phyloP scores from a whole-genome alignment of 2,329 filamentous ascomycete genomes.

The Bisporella sp. region DNA sequence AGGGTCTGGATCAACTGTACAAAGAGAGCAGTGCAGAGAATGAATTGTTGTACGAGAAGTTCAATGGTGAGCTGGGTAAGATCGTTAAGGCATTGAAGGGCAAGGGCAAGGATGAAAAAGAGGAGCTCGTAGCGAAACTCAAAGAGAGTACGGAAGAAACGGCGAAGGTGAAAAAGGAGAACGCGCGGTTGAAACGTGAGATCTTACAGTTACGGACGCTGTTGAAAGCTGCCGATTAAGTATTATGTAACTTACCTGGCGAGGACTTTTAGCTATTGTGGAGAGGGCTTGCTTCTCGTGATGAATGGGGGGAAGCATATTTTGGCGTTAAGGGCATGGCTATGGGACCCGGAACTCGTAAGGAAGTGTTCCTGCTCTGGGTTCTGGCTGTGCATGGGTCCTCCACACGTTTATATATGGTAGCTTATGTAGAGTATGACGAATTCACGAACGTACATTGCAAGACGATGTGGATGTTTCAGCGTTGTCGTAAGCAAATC shows the following conservation, averaged over 20 bases:
- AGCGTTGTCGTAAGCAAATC: too few relatives aligned
- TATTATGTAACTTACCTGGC: neutral
- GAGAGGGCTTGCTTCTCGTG: too few relatives aligned
- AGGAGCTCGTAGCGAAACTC: conserved; percentile 66
- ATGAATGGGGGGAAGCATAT: too few relatives aligned
- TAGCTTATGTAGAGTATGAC: too few relatives aligned
- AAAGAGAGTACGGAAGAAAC: conserved; percentile 72
- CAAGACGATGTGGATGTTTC: too few relatives aligned
- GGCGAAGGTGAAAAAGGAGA: conserved; percentile 75
- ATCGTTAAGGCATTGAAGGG: conserved; percentile 70
- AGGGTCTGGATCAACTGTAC: conserved; percentile 81
- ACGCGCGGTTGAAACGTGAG: conserved; percentile 74
- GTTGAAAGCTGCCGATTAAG: conserved; percentile 15
- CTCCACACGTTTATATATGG: too few relatives aligned
- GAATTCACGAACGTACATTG: too few relatives aligned
- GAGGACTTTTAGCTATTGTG: too few relatives aligned
- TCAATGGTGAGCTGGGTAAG: conserved; percentile 84
- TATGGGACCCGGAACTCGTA: too few relatives aligned
- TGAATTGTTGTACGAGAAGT: conserved; percentile 83
- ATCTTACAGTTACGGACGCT: conserved; percentile 41
- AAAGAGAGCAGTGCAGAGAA: conserved; percentile 86
- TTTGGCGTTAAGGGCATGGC: too few relatives aligned
- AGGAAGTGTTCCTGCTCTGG: too few relatives aligned
- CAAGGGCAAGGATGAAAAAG: conserved; percentile 69
- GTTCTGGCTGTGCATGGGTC: too few relatives aligned